Conservation (phyloP, 176 grass and related monocot species). For the Ensete ventricosum region DNA sequence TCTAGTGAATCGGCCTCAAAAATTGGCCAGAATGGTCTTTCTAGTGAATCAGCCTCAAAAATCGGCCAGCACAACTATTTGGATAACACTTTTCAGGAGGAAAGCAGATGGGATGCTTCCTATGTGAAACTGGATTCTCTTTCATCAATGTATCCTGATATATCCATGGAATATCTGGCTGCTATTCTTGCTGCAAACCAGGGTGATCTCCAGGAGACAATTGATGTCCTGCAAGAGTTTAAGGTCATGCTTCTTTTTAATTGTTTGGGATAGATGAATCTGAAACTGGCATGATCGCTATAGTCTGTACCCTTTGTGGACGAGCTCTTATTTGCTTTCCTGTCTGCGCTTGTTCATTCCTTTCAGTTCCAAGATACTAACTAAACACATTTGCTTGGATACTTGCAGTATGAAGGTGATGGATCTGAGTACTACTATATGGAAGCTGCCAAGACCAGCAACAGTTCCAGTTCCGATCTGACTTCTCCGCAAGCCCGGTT, state of each 20-base stretch:
- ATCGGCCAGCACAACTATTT: slow-evolving; percentile 5
- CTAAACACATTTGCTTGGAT: not conserved
- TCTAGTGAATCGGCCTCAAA: slow-evolving; percentile 32
- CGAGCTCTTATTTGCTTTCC: not conserved
- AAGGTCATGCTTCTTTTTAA: slow-evolving; percentile 27
- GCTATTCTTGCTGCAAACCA: slow-evolving; percentile 32
- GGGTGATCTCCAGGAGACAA: slow-evolving; percentile 24
- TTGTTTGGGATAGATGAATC: not conserved
- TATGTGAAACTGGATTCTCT: slow-evolving; percentile 22
- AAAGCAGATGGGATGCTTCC: not conserved
- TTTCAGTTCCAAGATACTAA: not conserved
- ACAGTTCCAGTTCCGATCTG: not conserved
- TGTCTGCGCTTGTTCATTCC: not conserved
- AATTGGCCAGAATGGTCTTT: not conserved
- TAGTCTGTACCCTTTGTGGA: not conserved
- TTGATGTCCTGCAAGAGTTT: slow-evolving; percentile 37
- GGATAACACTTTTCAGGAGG: slow-evolving; percentile 10
- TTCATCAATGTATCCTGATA: slow-evolving; percentile 40
- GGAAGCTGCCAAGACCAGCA: not conserved
- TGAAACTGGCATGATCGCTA: not conserved
- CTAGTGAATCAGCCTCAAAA: slow-evolving; percentile 26
- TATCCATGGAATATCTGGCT: slow-evolving; percentile 43
- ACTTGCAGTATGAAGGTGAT: not conserved
- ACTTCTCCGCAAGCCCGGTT: not conserved
- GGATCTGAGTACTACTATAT: not conserved